Percentiles rank a stretch among this genome's conserved stretches.
Evolutionary conservation across 2,329 filamentous ascomycete species (phyloP).

Genomic region (Penicillium sp.): DNA sequence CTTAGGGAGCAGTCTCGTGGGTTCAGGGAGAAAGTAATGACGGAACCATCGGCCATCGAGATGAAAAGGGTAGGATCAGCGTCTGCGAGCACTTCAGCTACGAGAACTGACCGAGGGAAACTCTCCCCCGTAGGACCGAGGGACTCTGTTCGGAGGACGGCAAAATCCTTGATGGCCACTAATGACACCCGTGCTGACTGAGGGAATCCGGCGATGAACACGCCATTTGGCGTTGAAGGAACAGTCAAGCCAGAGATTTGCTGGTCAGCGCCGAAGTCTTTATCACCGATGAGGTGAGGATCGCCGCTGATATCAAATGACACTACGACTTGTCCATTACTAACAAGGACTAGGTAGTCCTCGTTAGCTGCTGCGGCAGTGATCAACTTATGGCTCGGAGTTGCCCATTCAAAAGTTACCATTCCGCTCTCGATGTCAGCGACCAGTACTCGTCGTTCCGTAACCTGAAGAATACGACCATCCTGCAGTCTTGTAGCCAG

Average conservation of each 20-base stretch:
- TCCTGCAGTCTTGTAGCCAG: constrained; percentile 62
- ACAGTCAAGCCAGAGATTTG: constrained; percentile 84
- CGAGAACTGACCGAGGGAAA: constrained; percentile 74
- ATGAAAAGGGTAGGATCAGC: constrained; percentile 76
- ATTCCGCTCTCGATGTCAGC: constrained; percentile 54
- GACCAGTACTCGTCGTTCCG: constrained; percentile 59
- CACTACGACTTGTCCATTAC: constrained; percentile 69
- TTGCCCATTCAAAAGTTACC: constrained; percentile 46
- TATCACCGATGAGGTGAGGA: constrained; percentile 56
- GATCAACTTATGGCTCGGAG: constrained; percentile 54
- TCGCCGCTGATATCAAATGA: constrained; percentile 62
- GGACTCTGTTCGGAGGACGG: constrained; percentile 61
- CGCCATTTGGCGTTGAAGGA: constrained; percentile 57
- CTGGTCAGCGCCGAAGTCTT: constrained; percentile 61
- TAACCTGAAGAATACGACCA: constrained; percentile 71
- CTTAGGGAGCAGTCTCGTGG: constrained; percentile 59
- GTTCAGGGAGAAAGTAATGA: constrained; percentile 76
- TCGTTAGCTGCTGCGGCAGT: constrained; percentile 74
- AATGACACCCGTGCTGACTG: constrained; percentile 75
- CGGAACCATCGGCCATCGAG: constrained; percentile 86
- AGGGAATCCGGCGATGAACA: constrained; percentile 85
- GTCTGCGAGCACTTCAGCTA: constrained; percentile 68
- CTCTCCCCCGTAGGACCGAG: constrained; percentile 66
- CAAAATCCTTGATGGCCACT: constrained; percentile 63
- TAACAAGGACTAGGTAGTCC: constrained; percentile 65